These are phyloP conservation scores for Ocimum tenuiflorum DNA, from an alignment of 257 asterid genomes.

Conservation along the genomic window DNA sequence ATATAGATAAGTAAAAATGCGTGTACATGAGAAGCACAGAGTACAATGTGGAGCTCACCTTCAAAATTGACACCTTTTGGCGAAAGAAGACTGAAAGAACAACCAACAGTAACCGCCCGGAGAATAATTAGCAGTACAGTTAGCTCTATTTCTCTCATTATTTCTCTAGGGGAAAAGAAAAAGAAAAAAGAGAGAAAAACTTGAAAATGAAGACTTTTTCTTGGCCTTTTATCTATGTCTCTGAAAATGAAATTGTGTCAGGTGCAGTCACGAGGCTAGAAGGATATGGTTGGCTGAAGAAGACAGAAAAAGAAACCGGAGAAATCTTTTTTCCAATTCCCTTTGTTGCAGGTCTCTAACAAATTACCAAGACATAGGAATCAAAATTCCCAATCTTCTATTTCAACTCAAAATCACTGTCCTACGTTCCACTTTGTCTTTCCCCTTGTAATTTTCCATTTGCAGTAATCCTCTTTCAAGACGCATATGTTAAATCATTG, in stretches of 20 bases:
- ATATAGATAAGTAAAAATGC: not conserved
- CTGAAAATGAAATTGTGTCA: not conserved
- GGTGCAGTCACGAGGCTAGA: not conserved
- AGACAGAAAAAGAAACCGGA: not conserved
- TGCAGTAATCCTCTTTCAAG: not conserved
- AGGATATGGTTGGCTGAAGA: constrained; percentile 3
- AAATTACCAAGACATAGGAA: not conserved
- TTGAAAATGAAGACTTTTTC: constrained; percentile 11
- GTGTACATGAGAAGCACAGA: not conserved
- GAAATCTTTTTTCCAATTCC: constrained; percentile 1
- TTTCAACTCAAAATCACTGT: not conserved
- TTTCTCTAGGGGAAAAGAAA: constrained; percentile 17
- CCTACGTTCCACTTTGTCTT: not conserved
- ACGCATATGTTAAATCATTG: not conserved
- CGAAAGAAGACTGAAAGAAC: constrained; percentile 61
- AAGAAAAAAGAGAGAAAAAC: constrained; percentile 8
- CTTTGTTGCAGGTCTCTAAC: constrained; percentile 17
- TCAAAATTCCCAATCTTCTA: not conserved
- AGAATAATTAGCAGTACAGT: constrained; percentile 31
- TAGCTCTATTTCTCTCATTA: constrained; percentile 40
- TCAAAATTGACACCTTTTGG: constrained; percentile 94
- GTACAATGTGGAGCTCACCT: constrained; percentile 41
- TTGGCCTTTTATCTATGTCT: not conserved
- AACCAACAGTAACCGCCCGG: constrained; percentile 26
- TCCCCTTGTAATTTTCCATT: not conserved